Evolutionary conservation across 2,329 filamentous ascomycete genomes (phyloP).

Genomic region (Colletotrichum sp.): DNA sequence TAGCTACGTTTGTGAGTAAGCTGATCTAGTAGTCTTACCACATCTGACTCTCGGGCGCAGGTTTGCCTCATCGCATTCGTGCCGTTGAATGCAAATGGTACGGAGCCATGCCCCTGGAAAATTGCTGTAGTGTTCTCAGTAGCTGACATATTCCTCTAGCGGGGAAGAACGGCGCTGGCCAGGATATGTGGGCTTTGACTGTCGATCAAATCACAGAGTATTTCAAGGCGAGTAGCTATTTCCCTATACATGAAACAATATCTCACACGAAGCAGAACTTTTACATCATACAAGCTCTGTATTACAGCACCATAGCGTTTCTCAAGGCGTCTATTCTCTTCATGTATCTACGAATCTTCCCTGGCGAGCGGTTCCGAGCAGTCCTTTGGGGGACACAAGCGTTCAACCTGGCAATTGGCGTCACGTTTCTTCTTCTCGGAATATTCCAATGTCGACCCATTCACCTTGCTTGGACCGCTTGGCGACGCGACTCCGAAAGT

Average conservation of each 20-base stretch:
- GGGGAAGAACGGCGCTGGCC: not conserved
- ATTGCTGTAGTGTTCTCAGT: no score
- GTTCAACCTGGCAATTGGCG: not conserved
- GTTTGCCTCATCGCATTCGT: not conserved
- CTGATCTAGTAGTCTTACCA: no score
- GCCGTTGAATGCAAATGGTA: not conserved
- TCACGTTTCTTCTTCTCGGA: conserved; percentile 35
- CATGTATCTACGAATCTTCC: conserved; percentile 41
- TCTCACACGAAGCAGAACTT: conserved; percentile 27
- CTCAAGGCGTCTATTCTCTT: conserved; percentile 39
- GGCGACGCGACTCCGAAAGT: conserved; percentile 24
- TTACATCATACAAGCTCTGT: conserved; percentile 38
- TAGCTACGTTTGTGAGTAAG: not conserved
- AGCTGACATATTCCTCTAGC: not conserved
- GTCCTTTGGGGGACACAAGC: conserved; percentile 23
- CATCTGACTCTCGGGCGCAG: not conserved
- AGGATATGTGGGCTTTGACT: not conserved
- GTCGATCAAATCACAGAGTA: not conserved
- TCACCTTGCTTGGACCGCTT: conserved; percentile 44
- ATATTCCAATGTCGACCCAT: conserved; percentile 39
- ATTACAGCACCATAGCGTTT: conserved; percentile 34
- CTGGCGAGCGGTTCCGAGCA: conserved; percentile 25
- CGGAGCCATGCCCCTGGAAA: not conserved
- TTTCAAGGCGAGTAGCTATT: not conserved
- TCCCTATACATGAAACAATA: not conserved